These are phyloP conservation scores for Flammula alnicola DNA, from an alignment of 1,284 basidiomycete species.

Conservation along the genomic window DNA sequence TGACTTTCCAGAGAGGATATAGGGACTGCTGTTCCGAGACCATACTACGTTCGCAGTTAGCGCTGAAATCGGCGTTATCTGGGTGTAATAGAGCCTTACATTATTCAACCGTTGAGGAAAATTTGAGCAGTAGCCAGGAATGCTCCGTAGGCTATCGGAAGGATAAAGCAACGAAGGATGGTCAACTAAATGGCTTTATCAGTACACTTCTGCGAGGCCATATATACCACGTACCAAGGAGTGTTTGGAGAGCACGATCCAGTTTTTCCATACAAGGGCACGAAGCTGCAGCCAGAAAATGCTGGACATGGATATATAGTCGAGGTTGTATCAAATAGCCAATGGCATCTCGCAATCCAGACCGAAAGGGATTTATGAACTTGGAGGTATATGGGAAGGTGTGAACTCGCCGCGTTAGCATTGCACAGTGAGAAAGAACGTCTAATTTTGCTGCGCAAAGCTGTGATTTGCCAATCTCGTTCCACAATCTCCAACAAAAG, in stretches of 20 bases:
- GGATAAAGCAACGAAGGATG: conserved; percentile 64
- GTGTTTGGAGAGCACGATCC: conserved; percentile 68
- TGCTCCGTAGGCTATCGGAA: conserved; percentile 71
- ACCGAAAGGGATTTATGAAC: too few relatives aligned
- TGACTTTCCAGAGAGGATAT: conserved; percentile 52
- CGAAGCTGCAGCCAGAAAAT: conserved; percentile 64
- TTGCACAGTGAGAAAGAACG: too few relatives aligned
- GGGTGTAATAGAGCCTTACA: conserved; percentile 38
- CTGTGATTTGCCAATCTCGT: too few relatives aligned
- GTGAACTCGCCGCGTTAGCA: too few relatives aligned
- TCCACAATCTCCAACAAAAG: too few relatives aligned
- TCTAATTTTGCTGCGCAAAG: too few relatives aligned
- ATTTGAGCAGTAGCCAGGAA: conserved; percentile 69
- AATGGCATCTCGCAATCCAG: too few relatives aligned
- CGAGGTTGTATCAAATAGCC: too few relatives aligned
- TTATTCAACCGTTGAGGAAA: conserved; percentile 58
- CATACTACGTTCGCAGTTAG: conserved; percentile 48
- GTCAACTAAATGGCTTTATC: conserved; percentile 51
- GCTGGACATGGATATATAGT: conserved; percentile 31
- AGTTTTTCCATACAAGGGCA: conserved; percentile 73
- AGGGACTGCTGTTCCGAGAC: conserved; percentile 61
- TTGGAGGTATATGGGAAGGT: too few relatives aligned
- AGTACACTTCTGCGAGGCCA: not conserved
- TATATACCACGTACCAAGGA: conserved; percentile 51
- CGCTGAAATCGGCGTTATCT: not conserved